A percentile compares a stretch with the other conserved stretches of the same genome.
phyloP scores from a whole-genome alignment of 139 green algal genomes.

The Coccomyxa sp. region DNA sequence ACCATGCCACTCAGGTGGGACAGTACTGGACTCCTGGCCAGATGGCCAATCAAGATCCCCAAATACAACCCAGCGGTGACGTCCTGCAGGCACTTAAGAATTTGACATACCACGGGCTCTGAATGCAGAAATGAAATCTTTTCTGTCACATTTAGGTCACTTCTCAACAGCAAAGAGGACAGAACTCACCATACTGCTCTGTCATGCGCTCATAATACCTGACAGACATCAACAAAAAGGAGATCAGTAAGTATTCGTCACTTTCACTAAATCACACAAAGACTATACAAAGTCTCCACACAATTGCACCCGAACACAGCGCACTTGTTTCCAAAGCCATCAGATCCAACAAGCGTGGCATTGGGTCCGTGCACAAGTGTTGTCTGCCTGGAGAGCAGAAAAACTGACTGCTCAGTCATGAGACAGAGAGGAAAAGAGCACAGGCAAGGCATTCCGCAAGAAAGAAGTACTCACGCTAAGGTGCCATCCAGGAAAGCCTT shows the following conservation, averaged over 20 bases:
- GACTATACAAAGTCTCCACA: background rate
- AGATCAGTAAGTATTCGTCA: background rate
- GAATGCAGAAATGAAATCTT: too few relatives aligned
- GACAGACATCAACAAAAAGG: background rate
- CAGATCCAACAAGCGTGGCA: background rate
- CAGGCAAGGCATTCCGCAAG: background rate
- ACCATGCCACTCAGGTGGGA: background rate
- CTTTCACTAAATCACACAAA: background rate
- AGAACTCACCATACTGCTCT: background rate
- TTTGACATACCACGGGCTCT: background rate
- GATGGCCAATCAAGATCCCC: background rate
- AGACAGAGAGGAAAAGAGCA: background rate
- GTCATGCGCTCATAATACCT: background rate
- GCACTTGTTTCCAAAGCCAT: background rate
- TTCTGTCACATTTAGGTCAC: too few relatives aligned
- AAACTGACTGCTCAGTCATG: background rate
- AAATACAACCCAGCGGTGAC: background rate
- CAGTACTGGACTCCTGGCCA: background rate
- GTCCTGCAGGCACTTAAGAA: background rate
- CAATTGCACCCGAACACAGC: background rate
- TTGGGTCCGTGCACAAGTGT: background rate
- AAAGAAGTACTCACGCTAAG: background rate
- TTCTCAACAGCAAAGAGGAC: too few relatives aligned
- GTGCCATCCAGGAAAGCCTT: background rate
- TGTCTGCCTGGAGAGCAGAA: background rate